A percentile compares a stretch with the other conserved stretches of the same genome.
Evolutionary conservation across 2,329 filamentous ascomycete species (phyloP).

Genomic region (Fusarium kyushuense): DNA sequence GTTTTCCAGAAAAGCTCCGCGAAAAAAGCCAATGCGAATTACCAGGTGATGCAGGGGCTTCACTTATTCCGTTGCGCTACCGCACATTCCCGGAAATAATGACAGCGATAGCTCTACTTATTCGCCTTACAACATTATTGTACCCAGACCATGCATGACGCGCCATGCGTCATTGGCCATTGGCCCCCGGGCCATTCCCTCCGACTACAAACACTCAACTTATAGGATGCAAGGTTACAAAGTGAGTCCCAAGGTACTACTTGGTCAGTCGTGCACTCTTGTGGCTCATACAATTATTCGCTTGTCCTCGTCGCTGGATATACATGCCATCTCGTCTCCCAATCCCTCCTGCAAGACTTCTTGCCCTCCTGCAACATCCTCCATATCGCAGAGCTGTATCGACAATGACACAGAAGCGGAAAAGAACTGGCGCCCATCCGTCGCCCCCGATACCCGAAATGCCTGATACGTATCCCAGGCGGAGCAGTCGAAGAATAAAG

Average conservation of each 20-base stretch:
- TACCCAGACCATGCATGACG: conserved; percentile 45
- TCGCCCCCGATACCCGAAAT: conserved; percentile 36
- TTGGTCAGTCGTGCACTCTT: neutral
- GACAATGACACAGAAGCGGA: conserved; percentile 57
- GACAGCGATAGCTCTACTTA: conserved; percentile 27
- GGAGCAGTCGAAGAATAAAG: conserved; percentile 47
- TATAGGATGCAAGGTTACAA: conserved; percentile 9
- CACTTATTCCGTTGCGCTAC: conserved; percentile 10
- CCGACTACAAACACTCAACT: conserved; percentile 30
- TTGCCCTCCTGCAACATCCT: conserved; percentile 8
- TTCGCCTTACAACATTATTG: conserved; percentile 19
- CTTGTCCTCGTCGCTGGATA: neutral
- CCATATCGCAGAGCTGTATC: conserved; percentile 11
- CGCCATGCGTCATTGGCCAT: conserved; percentile 42
- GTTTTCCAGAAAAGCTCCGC: neutral
- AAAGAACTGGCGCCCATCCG: conserved; percentile 46
- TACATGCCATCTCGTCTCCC: conserved; percentile 10
- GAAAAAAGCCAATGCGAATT: conserved; percentile 10
- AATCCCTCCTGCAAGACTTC: conserved; percentile 9
- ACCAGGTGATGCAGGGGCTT: conserved; percentile 21
- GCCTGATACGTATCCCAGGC: conserved; percentile 38
- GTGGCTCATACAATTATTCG: neutral
- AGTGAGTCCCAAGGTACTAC: neutral
- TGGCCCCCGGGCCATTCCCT: conserved; percentile 41
- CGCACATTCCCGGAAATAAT: conserved; percentile 26